Conservation (phyloP, 2,329 filamentous ascomycete species). For the Scedosporium apiospermum region DNA sequence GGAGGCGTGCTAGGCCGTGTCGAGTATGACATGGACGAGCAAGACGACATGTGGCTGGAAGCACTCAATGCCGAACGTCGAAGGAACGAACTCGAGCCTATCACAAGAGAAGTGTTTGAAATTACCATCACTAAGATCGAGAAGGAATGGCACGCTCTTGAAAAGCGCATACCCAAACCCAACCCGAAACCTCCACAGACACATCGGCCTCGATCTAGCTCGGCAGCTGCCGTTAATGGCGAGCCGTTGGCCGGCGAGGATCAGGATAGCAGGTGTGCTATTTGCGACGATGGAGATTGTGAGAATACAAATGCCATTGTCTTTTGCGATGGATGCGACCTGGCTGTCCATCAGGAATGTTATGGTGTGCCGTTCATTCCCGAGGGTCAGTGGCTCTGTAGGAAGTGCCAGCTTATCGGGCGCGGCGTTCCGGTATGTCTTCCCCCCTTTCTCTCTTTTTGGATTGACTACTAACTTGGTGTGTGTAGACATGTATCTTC, state of each 20-base stretch:
- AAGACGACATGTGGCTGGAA: slow-evolving; percentile 94
- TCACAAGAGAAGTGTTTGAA: slow-evolving; percentile 91
- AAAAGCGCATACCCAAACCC: slow-evolving; percentile 93
- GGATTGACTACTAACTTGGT: slow-evolving; percentile 1
- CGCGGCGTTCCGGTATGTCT: slow-evolving; percentile 69
- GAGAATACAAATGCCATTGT: slow-evolving; percentile 99
- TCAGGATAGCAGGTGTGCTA: slow-evolving; percentile 93
- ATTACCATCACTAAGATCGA: slow-evolving; percentile 98
- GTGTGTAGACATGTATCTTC: slow-evolving; percentile 76
- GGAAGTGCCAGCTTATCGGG: slow-evolving; percentile 92
- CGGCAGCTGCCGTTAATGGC: slow-evolving; percentile 89
- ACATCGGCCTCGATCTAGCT: slow-evolving; percentile 84
- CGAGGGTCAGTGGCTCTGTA: slow-evolving; percentile 95
- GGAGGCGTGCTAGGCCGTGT: slow-evolving; percentile 59
- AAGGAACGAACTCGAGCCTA: slow-evolving; percentile 63
- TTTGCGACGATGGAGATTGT: slow-evolving; percentile 98
- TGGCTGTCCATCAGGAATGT: slow-evolving; percentile 97
- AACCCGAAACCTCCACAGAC: slow-evolving; percentile 95
- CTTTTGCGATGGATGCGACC: slow-evolving; percentile 95
- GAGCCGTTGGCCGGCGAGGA: slow-evolving; percentile 79
- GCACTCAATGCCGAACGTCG: slow-evolving; percentile 71
- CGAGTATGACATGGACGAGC: slow-evolving; percentile 99
- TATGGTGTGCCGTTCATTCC: slow-evolving; percentile 98
- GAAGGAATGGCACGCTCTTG: slow-evolving; percentile 93
- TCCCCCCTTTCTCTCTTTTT: background rate